Percentiles rank a stretch among this genome's conserved stretches.
These are phyloP conservation scores for Breviolum minutum DNA, from an alignment of 73 alveolate genomes.

Conservation along the genomic window DNA sequence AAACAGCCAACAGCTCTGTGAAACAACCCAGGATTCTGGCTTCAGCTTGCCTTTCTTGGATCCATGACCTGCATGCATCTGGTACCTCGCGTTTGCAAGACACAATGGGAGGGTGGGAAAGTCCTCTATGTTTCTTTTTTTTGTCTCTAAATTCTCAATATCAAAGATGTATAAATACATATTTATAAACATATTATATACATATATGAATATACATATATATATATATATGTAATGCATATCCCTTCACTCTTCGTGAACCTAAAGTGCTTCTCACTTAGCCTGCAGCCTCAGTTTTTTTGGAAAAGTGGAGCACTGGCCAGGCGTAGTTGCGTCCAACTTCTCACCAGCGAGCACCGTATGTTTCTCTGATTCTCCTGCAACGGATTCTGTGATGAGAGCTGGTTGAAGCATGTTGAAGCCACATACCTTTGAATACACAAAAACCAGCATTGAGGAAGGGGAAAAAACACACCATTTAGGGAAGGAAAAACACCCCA, in stretches of 20 bases:
- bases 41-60: background rate
- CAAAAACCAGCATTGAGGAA: no score
- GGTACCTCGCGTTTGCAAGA: background rate
- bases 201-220: background rate
- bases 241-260: no score
- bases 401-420: background rate
- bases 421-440: background rate
- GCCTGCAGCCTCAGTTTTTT: background rate
- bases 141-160: background rate
- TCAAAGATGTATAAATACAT: background rate
- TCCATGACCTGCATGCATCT: conserved; percentile 4
- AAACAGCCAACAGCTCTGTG: no score
- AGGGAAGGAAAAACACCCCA: no score
- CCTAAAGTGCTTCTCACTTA: background rate
- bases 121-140: no score
- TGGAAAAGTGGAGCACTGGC: background rate
- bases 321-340: background rate
- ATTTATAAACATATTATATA: no score
- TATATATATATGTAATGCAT: no score
- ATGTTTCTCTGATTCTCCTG: conserved; percentile 33
- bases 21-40: background rate
- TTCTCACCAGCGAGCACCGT: conserved; percentile 24
- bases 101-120: background rate
- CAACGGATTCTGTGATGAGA: background rate
- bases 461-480: no score